Evolutionary conservation across 306 rosid species (phyloP), one percentile per base, ranked within the genome.

Genomic region (Lathyrus oleraceus): DNA sequence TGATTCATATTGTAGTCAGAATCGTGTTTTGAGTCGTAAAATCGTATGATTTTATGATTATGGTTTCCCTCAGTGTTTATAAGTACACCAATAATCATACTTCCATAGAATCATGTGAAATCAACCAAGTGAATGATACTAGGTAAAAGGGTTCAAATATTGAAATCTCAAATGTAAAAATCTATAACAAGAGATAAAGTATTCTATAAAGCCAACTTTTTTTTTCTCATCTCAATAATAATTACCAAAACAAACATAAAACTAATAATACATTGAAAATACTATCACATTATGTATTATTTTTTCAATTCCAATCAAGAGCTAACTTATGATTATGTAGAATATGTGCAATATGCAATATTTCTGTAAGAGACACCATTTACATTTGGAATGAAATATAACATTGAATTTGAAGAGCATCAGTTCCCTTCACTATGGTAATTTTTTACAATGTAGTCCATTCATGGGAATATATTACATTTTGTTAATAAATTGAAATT

Each of bases 381-480:
- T 76, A 67, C 69, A 61, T 4, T 6, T 76, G 70, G 61, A 71
- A 19, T 72, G 54, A 73, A 77, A 81, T 57, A 72, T 57, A 67
- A 56, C 54, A 15, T 73, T 57, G 70, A 47, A 68, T 63, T 44
- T 57, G 67, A 77, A 77, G 67, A 64, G 68, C 10, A 56, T 40
- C 40, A 23, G 15, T 76, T 47, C 74, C 69, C 73, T 67, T 48
- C 49, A 5, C 40, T 44, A 67, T 69, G 73, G 73, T 75, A 47
- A 45, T 51, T 74, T 65, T 56, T 43, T 43, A 78, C 65, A 67
- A 52, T 25, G 65, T 70, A 80, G 65, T 72, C 77, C 66, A 69
- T 10, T 77, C 14, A 23, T 15, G 78, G 76, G 74, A 68, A 83
- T 69, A 83, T 69, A 58, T 67, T 72, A 80, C 85, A 74, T 61